Evolutionary conservation across 2,329 filamentous ascomycete species (phyloP).

Genomic region (Clonostachys chloroleuca): DNA sequence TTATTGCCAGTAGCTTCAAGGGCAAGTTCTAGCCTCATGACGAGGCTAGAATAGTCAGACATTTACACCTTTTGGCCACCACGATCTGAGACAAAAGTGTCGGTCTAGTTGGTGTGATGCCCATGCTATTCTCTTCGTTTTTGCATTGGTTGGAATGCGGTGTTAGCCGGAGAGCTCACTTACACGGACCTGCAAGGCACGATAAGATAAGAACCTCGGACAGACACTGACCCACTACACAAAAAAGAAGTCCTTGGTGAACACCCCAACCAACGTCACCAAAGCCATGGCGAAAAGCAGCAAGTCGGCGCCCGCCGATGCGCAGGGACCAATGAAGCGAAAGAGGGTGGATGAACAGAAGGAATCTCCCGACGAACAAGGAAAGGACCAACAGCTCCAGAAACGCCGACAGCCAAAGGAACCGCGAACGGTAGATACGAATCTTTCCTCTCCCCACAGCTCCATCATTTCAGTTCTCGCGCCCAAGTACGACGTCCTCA

Average conservation of each 20-base stretch:
- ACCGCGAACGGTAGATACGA: background rate
- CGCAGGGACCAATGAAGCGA: constrained; percentile 5
- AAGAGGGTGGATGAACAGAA: constrained; percentile 5
- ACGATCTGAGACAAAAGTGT: no score
- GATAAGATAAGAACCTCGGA: background rate
- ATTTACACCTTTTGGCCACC: no score
- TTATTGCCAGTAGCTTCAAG: no score
- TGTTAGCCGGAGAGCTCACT: background rate
- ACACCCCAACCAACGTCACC: background rate
- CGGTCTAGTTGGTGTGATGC: no score
- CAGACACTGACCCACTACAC: background rate
- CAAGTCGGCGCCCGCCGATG: background rate
- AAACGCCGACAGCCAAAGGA: constrained; percentile 2
- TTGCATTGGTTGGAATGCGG: background rate
- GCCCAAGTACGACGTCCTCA: constrained; percentile 42
- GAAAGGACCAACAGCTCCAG: background rate
- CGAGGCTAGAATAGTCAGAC: no score
- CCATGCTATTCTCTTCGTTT: background rate
- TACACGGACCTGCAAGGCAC: background rate
- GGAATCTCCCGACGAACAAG: constrained; percentile 5
- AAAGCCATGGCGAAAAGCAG: background rate
- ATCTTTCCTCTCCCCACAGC: constrained; percentile 31
- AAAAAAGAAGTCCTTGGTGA: background rate
- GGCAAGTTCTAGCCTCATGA: no score
- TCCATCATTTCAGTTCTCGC: constrained; percentile 36